Evolutionary conservation across 345 rosid genomes (phyloP).

Genomic region (Microthlaspi erraticum): DNA sequence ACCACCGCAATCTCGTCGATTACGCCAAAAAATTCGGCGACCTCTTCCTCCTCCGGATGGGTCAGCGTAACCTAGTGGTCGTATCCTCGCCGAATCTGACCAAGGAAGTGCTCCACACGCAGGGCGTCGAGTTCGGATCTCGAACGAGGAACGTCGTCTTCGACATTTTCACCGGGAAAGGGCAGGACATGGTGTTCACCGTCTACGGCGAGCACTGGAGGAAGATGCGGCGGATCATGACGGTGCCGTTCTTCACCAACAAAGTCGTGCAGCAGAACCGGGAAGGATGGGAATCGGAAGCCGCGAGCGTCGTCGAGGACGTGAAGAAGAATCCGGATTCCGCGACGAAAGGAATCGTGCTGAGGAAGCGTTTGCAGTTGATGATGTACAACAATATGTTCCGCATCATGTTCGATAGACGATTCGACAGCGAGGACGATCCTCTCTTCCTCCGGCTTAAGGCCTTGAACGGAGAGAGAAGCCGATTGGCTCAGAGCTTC

Average conservation of each 20-base stretch:
- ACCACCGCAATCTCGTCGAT: conserved; percentile 88
- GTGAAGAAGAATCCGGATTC: conserved; percentile 75
- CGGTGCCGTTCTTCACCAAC: conserved; percentile 97
- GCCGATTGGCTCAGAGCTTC: conserved; percentile 93
- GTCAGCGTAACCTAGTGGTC: conserved; percentile 86
- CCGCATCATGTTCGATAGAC: conserved; percentile 90
- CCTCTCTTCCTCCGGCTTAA: conserved; percentile 73
- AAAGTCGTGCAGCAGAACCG: conserved; percentile 84
- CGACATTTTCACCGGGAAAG: conserved; percentile 95
- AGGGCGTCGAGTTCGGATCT: conserved; percentile 95
- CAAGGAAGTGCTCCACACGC: conserved; percentile 91
- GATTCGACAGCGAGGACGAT: conserved; percentile 90
- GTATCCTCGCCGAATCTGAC: conserved; percentile 89
- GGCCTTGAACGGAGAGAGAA: conserved; percentile 96
- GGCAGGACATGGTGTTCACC: conserved; percentile 99
- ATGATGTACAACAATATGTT: conserved; percentile 99
- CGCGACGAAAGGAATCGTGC: conserved; percentile 71
- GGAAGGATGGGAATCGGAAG: conserved; percentile 78
- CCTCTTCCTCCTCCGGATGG: conserved; percentile 79
- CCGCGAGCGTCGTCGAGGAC: conserved; percentile 72
- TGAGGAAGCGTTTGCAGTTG: conserved; percentile 77
- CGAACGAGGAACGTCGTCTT: conserved; percentile 92
- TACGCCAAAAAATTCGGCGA: conserved; percentile 76
- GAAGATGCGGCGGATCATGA: conserved; percentile 98
- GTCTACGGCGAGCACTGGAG: conserved; percentile 99